A percentile compares a stretch with the other conserved stretches of the same genome.
phyloP scores from a whole-genome alignment of 208 protist genomes.

The Wallacemonas collosoma region DNA sequence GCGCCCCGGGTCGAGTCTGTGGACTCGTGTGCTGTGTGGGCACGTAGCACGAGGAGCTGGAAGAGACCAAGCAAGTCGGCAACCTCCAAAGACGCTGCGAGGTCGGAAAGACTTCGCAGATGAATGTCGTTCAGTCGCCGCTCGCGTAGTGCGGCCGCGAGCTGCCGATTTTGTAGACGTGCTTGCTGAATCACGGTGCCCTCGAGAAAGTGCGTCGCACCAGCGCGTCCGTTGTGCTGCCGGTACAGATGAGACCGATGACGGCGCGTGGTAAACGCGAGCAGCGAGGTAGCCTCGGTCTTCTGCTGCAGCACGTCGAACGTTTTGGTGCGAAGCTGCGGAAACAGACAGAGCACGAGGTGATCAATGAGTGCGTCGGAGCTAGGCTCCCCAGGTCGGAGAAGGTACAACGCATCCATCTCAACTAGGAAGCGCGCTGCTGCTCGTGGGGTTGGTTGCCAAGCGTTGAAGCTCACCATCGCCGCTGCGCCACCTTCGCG shows the following conservation, averaged over 20 bases:
- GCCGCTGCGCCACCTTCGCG: not conserved
- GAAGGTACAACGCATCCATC: constrained; percentile 48
- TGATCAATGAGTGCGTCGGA: constrained; percentile 31
- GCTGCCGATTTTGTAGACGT: constrained; percentile 73
- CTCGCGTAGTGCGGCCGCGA: constrained; percentile 60
- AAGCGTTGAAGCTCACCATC: not conserved
- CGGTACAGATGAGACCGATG: constrained; percentile 60
- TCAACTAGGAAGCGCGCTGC: constrained; percentile 45
- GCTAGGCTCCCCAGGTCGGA: constrained; percentile 24
- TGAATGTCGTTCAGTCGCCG: constrained; percentile 36
- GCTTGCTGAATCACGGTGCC: constrained; percentile 61
- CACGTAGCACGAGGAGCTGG: constrained; percentile 34
- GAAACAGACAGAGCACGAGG: constrained; percentile 61
- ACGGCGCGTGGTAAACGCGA: constrained; percentile 67
- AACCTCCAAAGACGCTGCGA: constrained; percentile 30
- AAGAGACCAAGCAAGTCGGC: constrained; percentile 46
- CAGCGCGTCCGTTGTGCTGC: constrained; percentile 24
- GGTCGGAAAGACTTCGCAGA: constrained; percentile 26
- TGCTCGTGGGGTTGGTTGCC: constrained; percentile 13
- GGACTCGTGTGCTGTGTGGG: constrained; percentile 6
- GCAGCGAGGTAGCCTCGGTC: constrained; percentile 60
- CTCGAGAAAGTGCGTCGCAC: constrained; percentile 45
- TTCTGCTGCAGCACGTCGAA: constrained; percentile 45
- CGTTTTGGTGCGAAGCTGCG: constrained; percentile 77
- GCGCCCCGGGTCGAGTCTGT: not conserved